These are phyloP conservation scores for Candida pseudoviswanathii DNA, from an alignment of 1,139 yeast genomes.

Conservation along the genomic window DNA sequence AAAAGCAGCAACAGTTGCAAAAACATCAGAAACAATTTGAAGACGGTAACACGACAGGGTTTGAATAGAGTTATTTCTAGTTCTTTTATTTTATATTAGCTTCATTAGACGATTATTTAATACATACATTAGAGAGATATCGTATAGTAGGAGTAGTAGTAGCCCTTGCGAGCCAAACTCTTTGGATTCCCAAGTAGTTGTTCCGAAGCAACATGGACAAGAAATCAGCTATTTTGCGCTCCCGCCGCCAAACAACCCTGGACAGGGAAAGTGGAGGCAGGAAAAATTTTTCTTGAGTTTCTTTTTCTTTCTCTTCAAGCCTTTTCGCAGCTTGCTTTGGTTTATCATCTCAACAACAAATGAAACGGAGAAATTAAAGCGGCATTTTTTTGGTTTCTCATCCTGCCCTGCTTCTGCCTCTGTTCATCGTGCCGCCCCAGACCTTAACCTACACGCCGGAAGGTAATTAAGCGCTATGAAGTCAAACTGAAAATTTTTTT, in stretches of 20 bases:
- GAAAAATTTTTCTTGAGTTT: neutral
- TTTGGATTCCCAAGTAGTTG: too few relatives aligned
- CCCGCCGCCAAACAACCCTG: too few relatives aligned
- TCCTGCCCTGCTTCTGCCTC: neutral
- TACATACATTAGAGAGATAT: too few relatives aligned
- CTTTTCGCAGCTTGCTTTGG: neutral
- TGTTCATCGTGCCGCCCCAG: neutral
- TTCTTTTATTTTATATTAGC: neutral
- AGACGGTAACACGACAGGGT: neutral
- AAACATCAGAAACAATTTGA: conserved; percentile 5
- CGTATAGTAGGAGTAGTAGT: too few relatives aligned
- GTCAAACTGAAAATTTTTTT: too few relatives aligned
- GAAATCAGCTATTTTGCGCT: neutral
- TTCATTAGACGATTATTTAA: too few relatives aligned
- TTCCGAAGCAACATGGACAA: neutral
- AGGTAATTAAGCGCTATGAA: too few relatives aligned
- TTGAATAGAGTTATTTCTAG: conserved; percentile 1
- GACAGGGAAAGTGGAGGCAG: neutral
- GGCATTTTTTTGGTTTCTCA: neutral
- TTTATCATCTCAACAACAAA: neutral
- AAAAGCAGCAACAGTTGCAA: conserved; percentile 21
- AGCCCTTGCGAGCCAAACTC: too few relatives aligned
- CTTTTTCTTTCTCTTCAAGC: too few relatives aligned
- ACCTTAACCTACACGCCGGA: neutral
- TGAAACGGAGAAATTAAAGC: neutral